phyloP scores from a whole-genome alignment of 2,329 filamentous ascomycete genomes.

The Penicillium occitanis region DNA sequence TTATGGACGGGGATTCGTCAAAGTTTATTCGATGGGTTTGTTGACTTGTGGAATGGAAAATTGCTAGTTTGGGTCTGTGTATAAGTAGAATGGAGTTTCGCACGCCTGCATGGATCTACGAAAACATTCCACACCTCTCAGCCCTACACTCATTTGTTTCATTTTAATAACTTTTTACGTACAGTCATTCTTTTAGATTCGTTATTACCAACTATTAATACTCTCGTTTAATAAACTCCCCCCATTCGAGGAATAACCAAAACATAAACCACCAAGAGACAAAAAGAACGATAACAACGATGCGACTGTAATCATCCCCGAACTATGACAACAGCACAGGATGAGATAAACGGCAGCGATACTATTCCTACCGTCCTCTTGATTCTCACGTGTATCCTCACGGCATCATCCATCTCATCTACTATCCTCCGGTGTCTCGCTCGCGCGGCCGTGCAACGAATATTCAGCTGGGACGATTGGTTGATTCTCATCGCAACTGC shows the following conservation, averaged over 20 bases:
- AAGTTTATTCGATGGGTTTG: not conserved
- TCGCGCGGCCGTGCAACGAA: not conserved
- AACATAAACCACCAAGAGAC: not conserved
- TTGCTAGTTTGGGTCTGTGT: not conserved
- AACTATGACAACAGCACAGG: not conserved
- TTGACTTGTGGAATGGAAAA: not conserved
- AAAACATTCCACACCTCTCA: not conserved
- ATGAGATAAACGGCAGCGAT: not conserved
- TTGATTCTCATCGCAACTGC: not conserved
- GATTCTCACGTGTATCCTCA: constrained; percentile 10
- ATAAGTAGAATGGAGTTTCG: not conserved
- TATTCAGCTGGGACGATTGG: not conserved
- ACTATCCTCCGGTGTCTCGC: constrained; percentile 7
- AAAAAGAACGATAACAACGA: not conserved
- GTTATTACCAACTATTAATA: not conserved
- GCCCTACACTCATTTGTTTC: constrained; percentile 2
- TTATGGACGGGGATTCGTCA: not conserved
- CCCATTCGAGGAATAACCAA: not conserved
- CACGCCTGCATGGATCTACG: not conserved
- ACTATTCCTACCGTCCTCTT: constrained; percentile 3
- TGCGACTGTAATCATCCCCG: not conserved
- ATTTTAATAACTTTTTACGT: not conserved
- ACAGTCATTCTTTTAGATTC: not conserved
- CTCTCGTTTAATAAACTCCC: not conserved
- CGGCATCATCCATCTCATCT: not conserved